Conservation (phyloP, 2,329 filamentous ascomycete species). For the Albophoma yamanashiensis region DNA sequence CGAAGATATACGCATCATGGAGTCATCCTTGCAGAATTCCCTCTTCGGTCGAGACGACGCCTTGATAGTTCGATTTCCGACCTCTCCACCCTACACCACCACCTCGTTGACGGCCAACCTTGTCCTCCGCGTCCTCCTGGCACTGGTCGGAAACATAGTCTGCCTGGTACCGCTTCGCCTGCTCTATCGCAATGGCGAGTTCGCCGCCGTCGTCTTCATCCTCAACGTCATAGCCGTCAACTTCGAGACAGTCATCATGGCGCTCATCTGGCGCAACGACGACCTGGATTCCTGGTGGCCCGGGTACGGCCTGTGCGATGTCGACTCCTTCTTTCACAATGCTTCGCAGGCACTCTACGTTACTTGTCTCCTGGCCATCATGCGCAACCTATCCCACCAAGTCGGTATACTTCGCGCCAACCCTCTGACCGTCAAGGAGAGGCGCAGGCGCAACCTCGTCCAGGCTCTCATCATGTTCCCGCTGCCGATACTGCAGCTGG, state of each 20-base stretch:
- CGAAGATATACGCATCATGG: not conserved
- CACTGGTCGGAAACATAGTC: slow-evolving; percentile 30
- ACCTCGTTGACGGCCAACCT: slow-evolving; percentile 32
- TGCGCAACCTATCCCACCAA: slow-evolving; percentile 41
- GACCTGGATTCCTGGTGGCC: slow-evolving; percentile 38
- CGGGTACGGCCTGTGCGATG: slow-evolving; percentile 43
- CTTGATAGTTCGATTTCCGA: slow-evolving; percentile 3
- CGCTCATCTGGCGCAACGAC: slow-evolving; percentile 43
- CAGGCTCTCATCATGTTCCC: slow-evolving; percentile 47
- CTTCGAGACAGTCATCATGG: slow-evolving; percentile 36
- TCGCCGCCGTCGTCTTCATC: slow-evolving; percentile 41
- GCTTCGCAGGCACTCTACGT: slow-evolving; percentile 33
- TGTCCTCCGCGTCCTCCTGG: slow-evolving; percentile 35
- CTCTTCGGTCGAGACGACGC: not conserved
- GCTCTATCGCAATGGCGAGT: slow-evolving; percentile 41
- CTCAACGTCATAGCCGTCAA: slow-evolving; percentile 33
- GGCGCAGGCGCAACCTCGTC: slow-evolving; percentile 26
- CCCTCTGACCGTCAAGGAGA: slow-evolving; percentile 28
- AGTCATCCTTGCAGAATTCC: not conserved
- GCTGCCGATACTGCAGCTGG: slow-evolving; percentile 36
- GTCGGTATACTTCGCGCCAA: slow-evolving; percentile 33
- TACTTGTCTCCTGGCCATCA: slow-evolving; percentile 42
- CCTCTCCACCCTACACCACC: slow-evolving; percentile 11
- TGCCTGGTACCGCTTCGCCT: slow-evolving; percentile 41
- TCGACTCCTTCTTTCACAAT: slow-evolving; percentile 37